These are phyloP conservation scores for Dalbergia cultrata DNA, from an alignment of 306 rosid species.

Conservation along the genomic window DNA sequence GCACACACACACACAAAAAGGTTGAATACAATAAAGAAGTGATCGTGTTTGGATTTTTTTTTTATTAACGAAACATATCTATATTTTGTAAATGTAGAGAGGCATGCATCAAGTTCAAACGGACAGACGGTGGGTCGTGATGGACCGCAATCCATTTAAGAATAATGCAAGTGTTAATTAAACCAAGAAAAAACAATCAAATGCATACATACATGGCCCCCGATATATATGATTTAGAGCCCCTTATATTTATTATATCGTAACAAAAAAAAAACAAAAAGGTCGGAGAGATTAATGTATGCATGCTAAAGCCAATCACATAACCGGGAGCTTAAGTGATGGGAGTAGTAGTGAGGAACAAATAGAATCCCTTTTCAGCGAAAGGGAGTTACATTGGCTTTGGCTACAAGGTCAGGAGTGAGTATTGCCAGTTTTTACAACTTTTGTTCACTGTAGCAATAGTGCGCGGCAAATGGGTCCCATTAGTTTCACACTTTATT, in stretches of 20 bases:
- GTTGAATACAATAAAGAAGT: no score
- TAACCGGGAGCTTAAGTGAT: not conserved
- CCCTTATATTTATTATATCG: not conserved
- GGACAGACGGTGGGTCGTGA: no score
- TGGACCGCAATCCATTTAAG: no score
- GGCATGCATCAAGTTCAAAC: no score
- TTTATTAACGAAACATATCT: no score
- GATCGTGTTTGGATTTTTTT: no score
- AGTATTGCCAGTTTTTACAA: not conserved
- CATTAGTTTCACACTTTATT: conserved; percentile 4
- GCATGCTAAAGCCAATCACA: not conserved
- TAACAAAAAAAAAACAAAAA: not conserved
- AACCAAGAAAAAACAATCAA: not conserved
- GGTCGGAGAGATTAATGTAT: no score
- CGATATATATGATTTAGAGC: not conserved
- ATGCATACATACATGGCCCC: not conserved
- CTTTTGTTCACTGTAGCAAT: conserved; percentile 37
- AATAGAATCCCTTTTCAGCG: conserved; percentile 18
- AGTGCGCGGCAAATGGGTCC: conserved; percentile 37
- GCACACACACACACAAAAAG: no score
- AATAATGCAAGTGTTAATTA: not conserved
- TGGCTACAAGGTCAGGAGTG: no score
- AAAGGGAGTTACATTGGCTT: conserved; percentile 4
- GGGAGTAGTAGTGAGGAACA: conserved; percentile 12
- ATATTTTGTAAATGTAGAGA: no score